Base-by-base conservation (phyloP, 2,329 filamentous ascomycete genomes). In the Basipetospora chlamydospora region DNA sequence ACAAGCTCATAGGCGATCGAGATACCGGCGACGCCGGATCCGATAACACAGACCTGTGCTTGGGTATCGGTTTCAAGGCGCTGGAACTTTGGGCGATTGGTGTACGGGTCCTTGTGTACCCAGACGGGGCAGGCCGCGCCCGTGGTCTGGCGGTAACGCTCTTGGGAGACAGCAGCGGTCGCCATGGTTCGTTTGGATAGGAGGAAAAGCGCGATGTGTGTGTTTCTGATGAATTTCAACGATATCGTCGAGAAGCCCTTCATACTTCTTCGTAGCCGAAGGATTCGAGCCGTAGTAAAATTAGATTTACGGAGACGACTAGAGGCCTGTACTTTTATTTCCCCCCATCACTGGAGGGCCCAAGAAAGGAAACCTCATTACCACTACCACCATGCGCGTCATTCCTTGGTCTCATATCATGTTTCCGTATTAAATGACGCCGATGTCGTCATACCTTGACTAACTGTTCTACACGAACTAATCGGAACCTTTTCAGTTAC, bases 81-180 rank as follows among this genome's bases (percentile, higher is more conserved):
- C 1, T 57, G 49, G 46, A 67, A 69, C 5, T 48, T 43, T 1
- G 64, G 64, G 5, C 25, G 33, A 17, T 35, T 28, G 12, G 10
- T 16, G 33, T 26, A 69, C 1, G 62, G 63, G 17, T 65, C 53
- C 0, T 52, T 53, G 43, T 69, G 66, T 0, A 67, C 50, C 68
- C 69, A 74, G 15, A 73, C 69, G 0, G 70, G 47, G 35, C 69
- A 63, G 3, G 55, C 62, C 13, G 56, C 52, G 25, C 69, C 68
- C 1, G 66, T 68, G 4, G 68, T 70, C 28, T 56, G 49, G 38
- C 45, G 41, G 38, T 44, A 51, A 10, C 49, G 43, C 20, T 32
- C 21, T 26, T 15, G 6, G 29, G 26, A 15, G 16, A 28, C 16
- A 28, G 26, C 26, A n/a, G 26, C n/a, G 16, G 26, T n/a, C 26